These are phyloP conservation scores for Fusarium chlamydosporum DNA, from an alignment of 2,329 filamentous ascomycete genomes.

Conservation along the genomic window DNA sequence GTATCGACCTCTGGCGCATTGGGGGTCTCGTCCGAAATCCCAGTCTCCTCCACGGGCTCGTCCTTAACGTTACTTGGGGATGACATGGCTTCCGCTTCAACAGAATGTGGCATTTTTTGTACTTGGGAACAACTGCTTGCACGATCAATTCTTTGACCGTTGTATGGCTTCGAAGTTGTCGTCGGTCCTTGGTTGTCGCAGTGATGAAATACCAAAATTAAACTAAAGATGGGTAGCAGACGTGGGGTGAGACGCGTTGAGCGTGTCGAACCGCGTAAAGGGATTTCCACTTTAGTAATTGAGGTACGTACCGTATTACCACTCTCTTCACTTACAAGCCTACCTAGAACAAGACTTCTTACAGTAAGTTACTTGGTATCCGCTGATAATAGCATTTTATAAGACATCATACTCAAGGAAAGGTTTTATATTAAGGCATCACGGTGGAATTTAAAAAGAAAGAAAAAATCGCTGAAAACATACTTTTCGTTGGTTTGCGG, in stretches of 20 bases:
- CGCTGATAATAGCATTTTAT: background rate
- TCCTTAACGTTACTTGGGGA: slow-evolving; percentile 49
- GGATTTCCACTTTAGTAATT: slow-evolving; percentile 27
- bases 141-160: background rate
- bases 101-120: slow-evolving; percentile 45
- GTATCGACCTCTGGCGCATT: slow-evolving; percentile 38
- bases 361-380: background rate
- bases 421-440: background rate
- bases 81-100: slow-evolving; percentile 45
- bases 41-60: slow-evolving; percentile 48
- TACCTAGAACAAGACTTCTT: too few relatives aligned
- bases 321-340: background rate
- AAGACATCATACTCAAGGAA: background rate
- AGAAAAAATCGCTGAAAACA: background rate
- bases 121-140: background rate
- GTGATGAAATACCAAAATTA: slow-evolving; percentile 39
- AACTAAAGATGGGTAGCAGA: slow-evolving; percentile 12
- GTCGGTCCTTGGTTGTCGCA: slow-evolving; percentile 40
- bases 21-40: slow-evolving; percentile 34
- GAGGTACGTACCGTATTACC: slow-evolving; percentile 32
- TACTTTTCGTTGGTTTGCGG: slow-evolving; percentile 2
- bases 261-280: slow-evolving; percentile 51
- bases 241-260: slow-evolving; percentile 40
- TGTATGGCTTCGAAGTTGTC: slow-evolving; percentile 6
- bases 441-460: background rate